A percentile compares a stretch with the other conserved stretches of the same genome.
Conservation (phyloP, 2,329 filamentous ascomycete species). For the Cladosporium velox region DNA sequence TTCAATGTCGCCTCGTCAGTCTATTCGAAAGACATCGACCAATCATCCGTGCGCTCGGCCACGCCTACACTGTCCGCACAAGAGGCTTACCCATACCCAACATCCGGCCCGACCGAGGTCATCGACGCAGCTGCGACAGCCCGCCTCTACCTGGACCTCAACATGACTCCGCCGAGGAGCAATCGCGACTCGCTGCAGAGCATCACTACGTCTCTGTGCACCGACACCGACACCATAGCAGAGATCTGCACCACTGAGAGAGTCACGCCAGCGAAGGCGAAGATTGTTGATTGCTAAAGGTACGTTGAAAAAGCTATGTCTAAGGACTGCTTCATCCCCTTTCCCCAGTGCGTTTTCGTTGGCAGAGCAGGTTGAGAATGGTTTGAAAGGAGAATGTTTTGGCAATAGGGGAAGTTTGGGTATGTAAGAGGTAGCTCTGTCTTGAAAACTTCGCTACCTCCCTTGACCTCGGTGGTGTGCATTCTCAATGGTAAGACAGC, state of each 20-base stretch:
- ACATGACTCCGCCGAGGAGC: not conserved
- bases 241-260: not conserved
- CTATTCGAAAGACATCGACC: not conserved
- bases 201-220: not conserved
- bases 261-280: conserved; percentile 3
- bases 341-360: not conserved
- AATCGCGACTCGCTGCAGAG: not conserved
- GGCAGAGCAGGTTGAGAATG: not conserved
- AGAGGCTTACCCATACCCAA: not conserved
- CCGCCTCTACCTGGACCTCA: not conserved
- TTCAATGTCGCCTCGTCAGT: not conserved
- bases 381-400: no score
- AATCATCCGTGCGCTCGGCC: not conserved
- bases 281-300: conserved; percentile 1
- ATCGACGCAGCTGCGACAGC: not conserved
- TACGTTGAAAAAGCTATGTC: not conserved
- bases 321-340: not conserved
- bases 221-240: not conserved
- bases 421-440: no score
- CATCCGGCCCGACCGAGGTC: not conserved
- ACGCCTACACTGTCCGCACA: not conserved
- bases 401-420: no score
- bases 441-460: not conserved
- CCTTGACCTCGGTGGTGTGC: not conserved
- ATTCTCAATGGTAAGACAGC: not conserved